These are phyloP conservation scores for Ottelia alismoides DNA, from an alignment of 106 monocot species.

Conservation along the genomic window DNA sequence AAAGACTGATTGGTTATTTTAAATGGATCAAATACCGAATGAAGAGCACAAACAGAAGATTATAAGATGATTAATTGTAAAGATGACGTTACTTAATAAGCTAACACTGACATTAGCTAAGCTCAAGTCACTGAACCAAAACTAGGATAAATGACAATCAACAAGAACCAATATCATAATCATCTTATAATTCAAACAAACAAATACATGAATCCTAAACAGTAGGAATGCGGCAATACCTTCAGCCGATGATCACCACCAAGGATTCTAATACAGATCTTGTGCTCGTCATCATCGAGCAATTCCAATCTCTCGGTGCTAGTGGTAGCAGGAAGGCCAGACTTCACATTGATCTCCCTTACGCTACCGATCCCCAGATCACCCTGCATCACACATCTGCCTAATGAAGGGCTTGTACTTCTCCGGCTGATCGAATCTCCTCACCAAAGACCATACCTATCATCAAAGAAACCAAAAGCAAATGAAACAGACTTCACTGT, in stretches of 20 bases:
- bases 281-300: constrained; percentile 66
- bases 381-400: constrained; percentile 55
- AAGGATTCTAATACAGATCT: constrained; percentile 63
- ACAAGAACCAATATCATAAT: too few species aligned
- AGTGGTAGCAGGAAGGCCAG: constrained; percentile 86
- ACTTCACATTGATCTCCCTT: constrained; percentile 75
- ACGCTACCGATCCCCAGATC: constrained; percentile 69
- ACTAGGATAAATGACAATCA: too few species aligned
- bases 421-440: constrained; percentile 76
- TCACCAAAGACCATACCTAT: constrained; percentile 83
- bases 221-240: too few species aligned
- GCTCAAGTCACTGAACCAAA: too few species aligned
- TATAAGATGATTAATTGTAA: too few species aligned
- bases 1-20: neutral
- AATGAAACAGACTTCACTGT: neutral
- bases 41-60: too few species aligned
- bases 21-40: too few species aligned
- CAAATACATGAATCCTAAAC: too few species aligned
- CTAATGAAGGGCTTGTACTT: constrained; percentile 88
- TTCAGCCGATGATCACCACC: constrained; percentile 86
- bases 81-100: too few species aligned
- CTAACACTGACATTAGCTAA: too few species aligned
- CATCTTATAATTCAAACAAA: too few species aligned
- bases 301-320: constrained; percentile 71
- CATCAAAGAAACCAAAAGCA: neutral